Percentiles rank a stretch among this genome's conserved stretches.
These are phyloP conservation scores for Calocybe indica DNA, from an alignment of 768 basidiomycete genomes.

Conservation along the genomic window DNA sequence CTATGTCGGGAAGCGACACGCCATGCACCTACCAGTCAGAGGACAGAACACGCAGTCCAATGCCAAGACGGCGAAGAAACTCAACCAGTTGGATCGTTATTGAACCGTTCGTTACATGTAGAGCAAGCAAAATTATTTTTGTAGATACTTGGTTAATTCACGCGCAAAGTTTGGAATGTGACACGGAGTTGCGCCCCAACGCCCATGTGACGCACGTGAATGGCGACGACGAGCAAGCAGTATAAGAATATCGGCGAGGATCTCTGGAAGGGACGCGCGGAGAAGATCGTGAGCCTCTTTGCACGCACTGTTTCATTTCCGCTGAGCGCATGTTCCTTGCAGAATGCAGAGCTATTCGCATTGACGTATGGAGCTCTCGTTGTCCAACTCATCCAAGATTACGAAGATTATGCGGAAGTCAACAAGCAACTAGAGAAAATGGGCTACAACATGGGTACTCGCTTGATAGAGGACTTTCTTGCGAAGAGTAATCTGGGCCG, in stretches of 20 bases:
- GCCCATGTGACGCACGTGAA: slow-evolving; percentile 17
- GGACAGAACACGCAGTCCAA: slow-evolving; percentile 93
- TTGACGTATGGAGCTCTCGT: slow-evolving; percentile 97
- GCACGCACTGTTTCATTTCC: slow-evolving; percentile 1
- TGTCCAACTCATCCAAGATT: slow-evolving; percentile 97
- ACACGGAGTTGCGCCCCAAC: not conserved
- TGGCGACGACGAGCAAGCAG: slow-evolving; percentile 76
- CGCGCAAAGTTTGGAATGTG: not conserved
- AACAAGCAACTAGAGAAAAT: slow-evolving; percentile 98
- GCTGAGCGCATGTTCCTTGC: slow-evolving; percentile 15
- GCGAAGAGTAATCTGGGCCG: slow-evolving; percentile 89
- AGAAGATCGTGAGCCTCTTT: slow-evolving; percentile 76
- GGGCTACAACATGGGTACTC: slow-evolving; percentile 97
- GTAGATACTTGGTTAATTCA: not conserved
- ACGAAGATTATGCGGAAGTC: slow-evolving; percentile 93
- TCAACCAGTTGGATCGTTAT: slow-evolving; percentile 75
- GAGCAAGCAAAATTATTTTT: not conserved
- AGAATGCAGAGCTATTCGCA: slow-evolving; percentile 98
- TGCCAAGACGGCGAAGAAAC: slow-evolving; percentile 82
- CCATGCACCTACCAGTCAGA: slow-evolving; percentile 88
- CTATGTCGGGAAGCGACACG: slow-evolving; percentile 89
- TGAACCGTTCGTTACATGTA: too few species aligned
- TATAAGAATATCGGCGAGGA: slow-evolving; percentile 91
- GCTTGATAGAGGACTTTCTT: slow-evolving; percentile 95
- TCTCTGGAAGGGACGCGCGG: slow-evolving; percentile 89